Evolutionary conservation across 352 stramenopile genomes (phyloP), one percentile per base, ranked within the genome.

Genomic region (Achlya hypogyna): DNA sequence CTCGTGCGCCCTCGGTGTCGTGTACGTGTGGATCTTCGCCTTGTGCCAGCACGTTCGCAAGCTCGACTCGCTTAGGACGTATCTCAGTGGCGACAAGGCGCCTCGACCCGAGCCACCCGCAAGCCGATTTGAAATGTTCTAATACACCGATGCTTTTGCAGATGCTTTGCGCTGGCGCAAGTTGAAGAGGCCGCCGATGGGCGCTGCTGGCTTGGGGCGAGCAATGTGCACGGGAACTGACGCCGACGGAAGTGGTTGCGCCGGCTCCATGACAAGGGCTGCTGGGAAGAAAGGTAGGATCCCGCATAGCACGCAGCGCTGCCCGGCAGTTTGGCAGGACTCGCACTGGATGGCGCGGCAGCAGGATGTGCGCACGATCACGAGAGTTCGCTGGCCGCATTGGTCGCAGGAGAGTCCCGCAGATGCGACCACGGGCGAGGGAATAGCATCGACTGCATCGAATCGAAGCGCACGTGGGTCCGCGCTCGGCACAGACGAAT

Each of bases 11-110:
- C 65, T 91, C 38, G 84, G 79, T 10, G 91, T 92, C 59, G 27
- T 92, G 4, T 93, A 93, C 71, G 79, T 93, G 3, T 92, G 81
- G 78, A 70, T 73, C 29, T 75, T 87, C 29, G 71, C 78, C 25
- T 71, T 88, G 31, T 78, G 69, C 10, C 81, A 87, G 51, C 81
- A 91, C 51, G 84, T 76, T 40, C 72, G 81, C 29, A 89, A 92
- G 68, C 74, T 90, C 5, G 72, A 72, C 28, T 82, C 77, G 12
- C 79, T 87, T 45, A 89, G 87, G 51, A 88, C 80, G 29, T 89
- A 90, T 43, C 67, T 89, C 28, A 72, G 83, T 18, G 53, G 53
- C 53, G 25, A 35, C n/a, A 62, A 62, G 35, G 29, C 63, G 23
- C 22, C 34, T 8, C 35, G 23, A 28, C 4, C 59, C 28, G 49